Base-by-base conservation (phyloP, 2,329 filamentous ascomycete species). In the Fonsecaea pedrosoi region DNA sequence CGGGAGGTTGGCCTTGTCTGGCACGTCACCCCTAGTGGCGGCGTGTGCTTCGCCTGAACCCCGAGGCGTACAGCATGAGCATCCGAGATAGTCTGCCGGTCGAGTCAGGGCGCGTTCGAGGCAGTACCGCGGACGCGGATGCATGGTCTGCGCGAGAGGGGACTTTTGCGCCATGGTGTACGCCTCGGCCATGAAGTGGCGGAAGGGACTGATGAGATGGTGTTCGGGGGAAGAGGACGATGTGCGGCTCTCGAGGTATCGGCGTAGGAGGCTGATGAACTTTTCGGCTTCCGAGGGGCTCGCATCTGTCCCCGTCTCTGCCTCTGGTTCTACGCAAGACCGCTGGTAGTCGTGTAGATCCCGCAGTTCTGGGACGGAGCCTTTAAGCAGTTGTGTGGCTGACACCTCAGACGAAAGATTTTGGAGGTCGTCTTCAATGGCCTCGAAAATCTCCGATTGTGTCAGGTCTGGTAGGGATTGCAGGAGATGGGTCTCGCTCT, bases 61-160 rank as follows among this genome's bases (percentile, higher is more conserved):
- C 7, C 12, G 18, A 15, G 60, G 30, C 37, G 34, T 32, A 64
- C 84, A 86, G 73, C 84, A 86, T 5, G 81, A 79, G 64, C 85
- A 87, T 32, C 84, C 81, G 15, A 89, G 76, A 71, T 89, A 90
- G 72, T 89, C 87, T 62, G 86, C 84, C 2, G 87, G 87, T 38
- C 78, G 80, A 3, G 82, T 82, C 58, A 90, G 75, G 12, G 87
- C 87, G 15, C 87, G 84, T 72, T 89, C 87, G 56, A 88, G 79
- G 0, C 85, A 83, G 66, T 84, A 84, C 4, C 87, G 83, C 2
- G 86, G 85, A 54, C 83, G 81, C 0, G 87, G 86, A 9, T 82
- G 82, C 72, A 89, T 87, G 9, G 82, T 83, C 64, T 87, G 85
- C 50, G 82, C 81, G 64, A 88, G 78, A 1, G 86, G 86, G 40